These are phyloP conservation scores for Periconia digitata DNA, from an alignment of 2,329 filamentous ascomycete genomes.

Conservation along the genomic window DNA sequence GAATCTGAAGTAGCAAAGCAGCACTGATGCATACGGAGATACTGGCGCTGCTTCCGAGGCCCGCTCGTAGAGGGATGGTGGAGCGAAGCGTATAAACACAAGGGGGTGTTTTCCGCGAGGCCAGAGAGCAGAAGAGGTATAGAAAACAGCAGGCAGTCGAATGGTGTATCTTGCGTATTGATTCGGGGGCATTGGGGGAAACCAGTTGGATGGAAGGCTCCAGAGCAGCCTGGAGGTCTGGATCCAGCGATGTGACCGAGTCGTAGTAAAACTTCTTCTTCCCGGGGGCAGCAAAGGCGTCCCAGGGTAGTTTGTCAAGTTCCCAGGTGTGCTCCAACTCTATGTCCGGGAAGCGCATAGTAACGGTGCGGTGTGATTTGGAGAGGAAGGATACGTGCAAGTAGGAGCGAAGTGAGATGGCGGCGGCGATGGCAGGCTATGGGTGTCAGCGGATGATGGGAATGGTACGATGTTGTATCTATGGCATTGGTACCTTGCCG, in stretches of 20 bases:
- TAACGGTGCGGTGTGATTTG: slow-evolving; percentile 86
- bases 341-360: slow-evolving; percentile 88
- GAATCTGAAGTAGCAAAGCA: slow-evolving; percentile 83
- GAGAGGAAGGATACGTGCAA: slow-evolving; percentile 92
- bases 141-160: slow-evolving; percentile 83
- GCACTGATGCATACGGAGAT: slow-evolving; percentile 86
- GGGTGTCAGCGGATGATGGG: not conserved
- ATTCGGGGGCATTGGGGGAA: slow-evolving; percentile 65
- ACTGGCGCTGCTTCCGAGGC: slow-evolving; percentile 90
- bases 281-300: slow-evolving; percentile 71
- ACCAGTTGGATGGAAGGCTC: slow-evolving; percentile 76
- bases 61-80: slow-evolving; percentile 89
- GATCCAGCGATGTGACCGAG: slow-evolving; percentile 74
- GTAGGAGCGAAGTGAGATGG: slow-evolving; percentile 93
- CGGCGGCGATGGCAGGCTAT: slow-evolving; percentile 86
- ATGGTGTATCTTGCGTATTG: slow-evolving; percentile 80
- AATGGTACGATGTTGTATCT: not conserved
- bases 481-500: slow-evolving; percentile 68
- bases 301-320: slow-evolving; percentile 89
- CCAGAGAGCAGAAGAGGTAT: slow-evolving; percentile 88
- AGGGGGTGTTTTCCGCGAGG: slow-evolving; percentile 74
- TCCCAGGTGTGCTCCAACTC: slow-evolving; percentile 89
- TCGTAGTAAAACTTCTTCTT: slow-evolving; percentile 98
- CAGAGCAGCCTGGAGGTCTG: slow-evolving; percentile 77
- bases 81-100: slow-evolving; percentile 90